Conservation (phyloP, 208 protist genomes). For the Trichomonas vaginalis region DNA sequence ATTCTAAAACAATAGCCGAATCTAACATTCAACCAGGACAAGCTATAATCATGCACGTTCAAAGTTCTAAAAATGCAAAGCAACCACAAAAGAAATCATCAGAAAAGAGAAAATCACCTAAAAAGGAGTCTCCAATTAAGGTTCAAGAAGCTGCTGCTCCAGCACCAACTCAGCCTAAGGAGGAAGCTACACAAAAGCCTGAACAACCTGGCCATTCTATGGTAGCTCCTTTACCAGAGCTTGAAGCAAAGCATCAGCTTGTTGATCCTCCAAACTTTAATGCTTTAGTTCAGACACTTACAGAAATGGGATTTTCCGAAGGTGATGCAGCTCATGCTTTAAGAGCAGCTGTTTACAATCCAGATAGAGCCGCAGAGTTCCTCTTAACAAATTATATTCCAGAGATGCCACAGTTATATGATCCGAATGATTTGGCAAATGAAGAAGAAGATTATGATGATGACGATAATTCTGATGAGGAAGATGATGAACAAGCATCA, state of each 20-base stretch:
- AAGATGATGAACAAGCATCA: not conserved
- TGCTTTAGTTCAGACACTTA: not conserved
- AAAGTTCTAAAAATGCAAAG: not conserved
- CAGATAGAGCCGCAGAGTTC: not conserved
- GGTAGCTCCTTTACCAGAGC: not conserved
- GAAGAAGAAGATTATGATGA: not conserved
- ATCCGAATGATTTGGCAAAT: not conserved
- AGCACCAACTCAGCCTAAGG: not conserved
- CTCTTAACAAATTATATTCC: not conserved
- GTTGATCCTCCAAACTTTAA: constrained; percentile 7
- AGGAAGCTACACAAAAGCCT: no score
- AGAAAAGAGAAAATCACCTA: not conserved
- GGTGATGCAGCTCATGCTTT: not conserved
- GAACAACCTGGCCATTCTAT: not conserved
- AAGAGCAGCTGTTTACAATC: not conserved
- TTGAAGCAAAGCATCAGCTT: not conserved
- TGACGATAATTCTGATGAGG: not conserved
- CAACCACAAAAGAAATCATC: not conserved
- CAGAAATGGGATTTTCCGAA: not conserved
- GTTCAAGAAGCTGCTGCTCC: not conserved
- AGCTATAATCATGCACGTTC: not conserved
- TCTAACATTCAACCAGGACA: not conserved
- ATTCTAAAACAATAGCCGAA: not conserved
- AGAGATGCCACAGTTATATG: not conserved
- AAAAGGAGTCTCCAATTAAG: not conserved